Evolutionary conservation across 345 rosid genomes (phyloP), one percentile per base, ranked within the genome.

Genomic region (Populus simonii): DNA sequence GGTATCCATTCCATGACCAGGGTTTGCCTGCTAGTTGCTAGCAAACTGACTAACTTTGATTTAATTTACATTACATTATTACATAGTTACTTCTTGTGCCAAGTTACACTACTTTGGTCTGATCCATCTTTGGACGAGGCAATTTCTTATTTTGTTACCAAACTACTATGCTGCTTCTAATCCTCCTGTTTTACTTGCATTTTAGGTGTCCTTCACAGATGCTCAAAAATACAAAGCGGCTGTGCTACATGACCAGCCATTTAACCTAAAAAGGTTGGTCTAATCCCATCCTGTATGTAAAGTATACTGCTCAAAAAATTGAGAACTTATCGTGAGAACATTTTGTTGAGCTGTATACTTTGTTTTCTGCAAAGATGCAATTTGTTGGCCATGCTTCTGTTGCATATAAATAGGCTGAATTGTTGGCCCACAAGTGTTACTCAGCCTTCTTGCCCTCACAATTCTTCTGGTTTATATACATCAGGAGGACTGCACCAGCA

Each of bases 151-250:
- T 65, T 18, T 16, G 20, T 38, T 23, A 3, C n/a, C 17, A 5
- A 23, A 25, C 13, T 47, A 41, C 1, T 39, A 62, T 31, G 55
- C 57, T 49, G 73, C 39, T 63, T 66, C 23, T 61, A 18, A 55
- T 65, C 23, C 35, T 75, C 27, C 9, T 66, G 76, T 51, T 59
- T 72, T 67, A 53, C 41, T 23, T 80, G 51, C 36, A 57, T 49
- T 62, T 74, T 85, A 96, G 99, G 78, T 93, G 79, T 85, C 95
- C 36, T 96, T 96, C 90, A 82, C 94, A 5, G 96, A 92, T 74
- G 75, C 70, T 71, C 93, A 86, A 9, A 92, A 85, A 31, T 92
- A 83, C 85, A 93, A 93, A 88, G 88, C 85, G 25, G 98, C 96
- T 77, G 80, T 85, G 76, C 89, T 96, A 17, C 77, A 87, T 76